Evolutionary conservation across 176 grass and related monocot genomes (phyloP).

Genomic region (Zoysia pacifica): DNA sequence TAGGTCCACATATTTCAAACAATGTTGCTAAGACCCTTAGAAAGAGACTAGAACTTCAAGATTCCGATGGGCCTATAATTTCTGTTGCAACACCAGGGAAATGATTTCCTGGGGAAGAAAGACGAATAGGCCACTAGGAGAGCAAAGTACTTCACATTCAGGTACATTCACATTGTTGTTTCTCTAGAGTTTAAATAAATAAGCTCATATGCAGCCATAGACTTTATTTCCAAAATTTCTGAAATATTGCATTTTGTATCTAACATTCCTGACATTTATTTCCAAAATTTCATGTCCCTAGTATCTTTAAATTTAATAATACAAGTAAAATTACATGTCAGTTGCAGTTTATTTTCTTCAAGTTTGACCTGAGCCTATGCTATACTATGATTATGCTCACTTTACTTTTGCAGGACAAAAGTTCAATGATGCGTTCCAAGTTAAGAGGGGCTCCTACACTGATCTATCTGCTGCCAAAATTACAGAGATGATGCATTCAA

Average conservation of each 20-base stretch:
- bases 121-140: slow-evolving; percentile 52
- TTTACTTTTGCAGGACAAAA: slow-evolving; percentile 69
- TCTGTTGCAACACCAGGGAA: slow-evolving; percentile 42
- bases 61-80: slow-evolving; percentile 45
- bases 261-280: neutral
- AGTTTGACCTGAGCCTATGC: neutral
- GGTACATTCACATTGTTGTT: slow-evolving; percentile 43
- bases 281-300: slow-evolving; percentile 4
- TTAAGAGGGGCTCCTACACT: slow-evolving; percentile 70
- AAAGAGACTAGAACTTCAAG: slow-evolving; percentile 55
- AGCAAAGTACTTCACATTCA: slow-evolving; percentile 65
- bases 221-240: neutral
- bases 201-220: slow-evolving; percentile 16
- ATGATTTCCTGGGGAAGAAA: slow-evolving; percentile 49
- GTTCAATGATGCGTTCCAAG: slow-evolving; percentile 66
- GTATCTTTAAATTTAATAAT: neutral
- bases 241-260: neutral
- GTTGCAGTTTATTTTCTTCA: neutral
- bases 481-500: slow-evolving; percentile 91
- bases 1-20: slow-evolving; percentile 43
- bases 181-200: slow-evolving; percentile 21
- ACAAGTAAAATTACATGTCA: neutral
- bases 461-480: slow-evolving; percentile 80
- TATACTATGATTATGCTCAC: slow-evolving; percentile 28
- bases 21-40: slow-evolving; percentile 50